Conservation (phyloP, 805 yeast genomes). For the Jamesozyma hellenica region DNA sequence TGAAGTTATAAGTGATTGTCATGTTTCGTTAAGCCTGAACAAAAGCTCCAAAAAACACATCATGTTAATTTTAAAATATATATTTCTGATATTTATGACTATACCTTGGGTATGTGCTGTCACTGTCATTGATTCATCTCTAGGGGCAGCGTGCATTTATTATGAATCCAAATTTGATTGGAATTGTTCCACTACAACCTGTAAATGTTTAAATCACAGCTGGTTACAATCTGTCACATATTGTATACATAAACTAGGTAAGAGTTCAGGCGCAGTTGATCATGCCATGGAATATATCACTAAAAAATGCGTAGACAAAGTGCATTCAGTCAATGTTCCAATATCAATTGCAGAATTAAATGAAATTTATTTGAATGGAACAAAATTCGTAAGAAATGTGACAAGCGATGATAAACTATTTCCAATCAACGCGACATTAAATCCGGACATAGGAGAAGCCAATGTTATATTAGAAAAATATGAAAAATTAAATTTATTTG, state of each 20-base stretch:
- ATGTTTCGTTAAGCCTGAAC: too few species aligned
- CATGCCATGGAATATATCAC: constrained; percentile 35
- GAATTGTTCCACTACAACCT: constrained; percentile 35
- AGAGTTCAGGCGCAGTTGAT: constrained; percentile 21
- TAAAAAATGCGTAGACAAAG: constrained; percentile 15
- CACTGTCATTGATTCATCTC: neutral
- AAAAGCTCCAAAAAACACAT: too few species aligned
- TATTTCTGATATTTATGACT: too few species aligned
- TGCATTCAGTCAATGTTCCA: constrained; percentile 7
- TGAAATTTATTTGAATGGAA: constrained; percentile 32
- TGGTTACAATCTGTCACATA: constrained; percentile 38
- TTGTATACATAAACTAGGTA: constrained; percentile 32
- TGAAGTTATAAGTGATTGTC: too few species aligned
- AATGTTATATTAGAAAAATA: constrained; percentile 11
- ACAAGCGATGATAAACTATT: constrained; percentile 15
- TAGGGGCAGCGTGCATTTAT: constrained; percentile 10
- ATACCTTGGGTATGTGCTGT: neutral
- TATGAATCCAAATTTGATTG: constrained; percentile 33
- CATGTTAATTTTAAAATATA: too few species aligned
- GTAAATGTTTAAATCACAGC: constrained; percentile 34
- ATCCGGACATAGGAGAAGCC: constrained; percentile 27
- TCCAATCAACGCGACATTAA: constrained; percentile 28
- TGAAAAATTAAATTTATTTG: constrained; percentile 31
- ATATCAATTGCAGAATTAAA: constrained; percentile 3
- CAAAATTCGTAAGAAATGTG: constrained; percentile 27